Conservation (phyloP, 1,284 basidiomycete species). For the Leucoagaricus sp. region DNA sequence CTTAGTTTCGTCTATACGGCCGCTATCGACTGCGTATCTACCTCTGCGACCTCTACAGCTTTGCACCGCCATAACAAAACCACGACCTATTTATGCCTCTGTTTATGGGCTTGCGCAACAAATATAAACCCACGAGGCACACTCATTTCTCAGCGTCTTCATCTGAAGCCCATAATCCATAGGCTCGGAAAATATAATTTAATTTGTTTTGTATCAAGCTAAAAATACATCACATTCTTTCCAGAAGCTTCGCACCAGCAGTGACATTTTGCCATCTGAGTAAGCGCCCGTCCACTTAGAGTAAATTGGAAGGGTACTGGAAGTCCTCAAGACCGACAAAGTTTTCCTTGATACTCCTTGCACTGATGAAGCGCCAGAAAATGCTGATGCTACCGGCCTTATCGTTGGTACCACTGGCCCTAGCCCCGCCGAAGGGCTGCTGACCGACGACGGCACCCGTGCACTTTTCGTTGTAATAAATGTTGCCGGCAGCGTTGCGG, state of each 20-base stretch:
- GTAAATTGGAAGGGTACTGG: constrained; percentile 84
- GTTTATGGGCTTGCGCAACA: constrained; percentile 1
- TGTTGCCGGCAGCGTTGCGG: constrained; percentile 86
- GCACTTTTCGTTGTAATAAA: constrained; percentile 96
- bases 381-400: constrained; percentile 93
- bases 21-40: background rate
- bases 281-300: constrained; percentile 38
- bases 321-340: constrained; percentile 81
- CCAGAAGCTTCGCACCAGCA: background rate
- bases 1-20: background rate
- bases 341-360: constrained; percentile 96
- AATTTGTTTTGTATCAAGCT: background rate
- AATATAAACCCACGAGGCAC: background rate
- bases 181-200: background rate
- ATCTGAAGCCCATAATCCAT: background rate
- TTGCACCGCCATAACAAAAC: background rate
- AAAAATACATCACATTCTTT: background rate
- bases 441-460: constrained; percentile 96
- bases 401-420: constrained; percentile 96
- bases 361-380: constrained; percentile 88
- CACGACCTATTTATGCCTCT: background rate
- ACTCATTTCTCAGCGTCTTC: background rate
- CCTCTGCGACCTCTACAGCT: background rate
- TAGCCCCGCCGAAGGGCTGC: constrained; percentile 95
- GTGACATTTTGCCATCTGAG: background rate